Percentiles rank a stretch among this genome's conserved stretches.
These are phyloP conservation scores for Vitis vinifera DNA, from an alignment of 164 flowering plant species.

Conservation along the genomic window DNA sequence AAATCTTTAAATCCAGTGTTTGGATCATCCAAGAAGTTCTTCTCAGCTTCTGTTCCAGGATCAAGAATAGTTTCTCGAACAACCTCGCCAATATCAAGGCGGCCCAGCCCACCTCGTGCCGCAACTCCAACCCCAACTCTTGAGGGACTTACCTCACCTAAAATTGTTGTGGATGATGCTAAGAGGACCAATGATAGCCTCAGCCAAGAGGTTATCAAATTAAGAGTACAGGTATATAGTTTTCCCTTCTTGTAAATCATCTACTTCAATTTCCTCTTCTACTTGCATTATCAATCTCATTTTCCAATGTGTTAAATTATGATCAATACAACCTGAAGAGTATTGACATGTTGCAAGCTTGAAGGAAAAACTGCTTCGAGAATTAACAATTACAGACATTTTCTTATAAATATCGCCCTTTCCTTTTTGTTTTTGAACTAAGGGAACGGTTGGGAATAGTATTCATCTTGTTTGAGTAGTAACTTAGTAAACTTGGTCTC, in stretches of 20 bases:
- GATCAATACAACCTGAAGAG: too few species aligned
- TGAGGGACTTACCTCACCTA: conserved; percentile 83
- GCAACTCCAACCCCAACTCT: conserved; percentile 96
- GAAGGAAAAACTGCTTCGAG: too few species aligned
- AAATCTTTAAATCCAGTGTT: conserved; percentile 90
- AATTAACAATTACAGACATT: not conserved
- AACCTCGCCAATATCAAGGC: conserved; percentile 94
- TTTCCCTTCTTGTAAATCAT: not conserved
- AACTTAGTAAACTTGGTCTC: not conserved
- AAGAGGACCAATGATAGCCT: conserved; percentile 73
- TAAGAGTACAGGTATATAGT: conserved; percentile 72
- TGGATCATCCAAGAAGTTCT: conserved; percentile 93
- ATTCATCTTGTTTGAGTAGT: not conserved
- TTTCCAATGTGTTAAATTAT: not conserved
- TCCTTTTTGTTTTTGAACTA: not conserved
- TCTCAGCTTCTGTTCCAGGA: conserved; percentile 99
- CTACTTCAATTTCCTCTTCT: not conserved
- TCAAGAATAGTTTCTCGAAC: conserved; percentile 98
- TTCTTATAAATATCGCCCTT: not conserved
- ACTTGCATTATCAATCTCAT: not conserved
- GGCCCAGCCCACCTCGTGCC: conserved; percentile 95
- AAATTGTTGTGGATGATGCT: conserved; percentile 64
- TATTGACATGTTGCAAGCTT: too few species aligned
- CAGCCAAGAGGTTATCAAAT: conserved; percentile 73
- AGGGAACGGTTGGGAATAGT: not conserved